phyloP scores from a whole-genome alignment of 225 moss, liverwort and hornwort genomes.

The Marchantia paleacea region DNA sequence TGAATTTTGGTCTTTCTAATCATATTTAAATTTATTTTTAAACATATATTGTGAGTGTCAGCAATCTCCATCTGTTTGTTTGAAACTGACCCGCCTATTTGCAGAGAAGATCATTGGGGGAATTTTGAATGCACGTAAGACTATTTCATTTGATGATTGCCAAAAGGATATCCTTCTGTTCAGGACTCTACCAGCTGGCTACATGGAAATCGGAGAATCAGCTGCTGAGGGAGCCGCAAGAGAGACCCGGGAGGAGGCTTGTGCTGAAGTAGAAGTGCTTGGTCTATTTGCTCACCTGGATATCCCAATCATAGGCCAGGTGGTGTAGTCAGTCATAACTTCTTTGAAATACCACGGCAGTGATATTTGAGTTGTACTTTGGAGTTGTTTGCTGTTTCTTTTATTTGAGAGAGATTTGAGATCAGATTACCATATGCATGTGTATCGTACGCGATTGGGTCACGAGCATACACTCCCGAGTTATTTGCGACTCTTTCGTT shows the following conservation, averaged over 20 bases:
- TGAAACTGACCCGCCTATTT: background rate
- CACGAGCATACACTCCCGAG: background rate
- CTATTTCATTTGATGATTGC: background rate
- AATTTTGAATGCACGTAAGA: background rate
- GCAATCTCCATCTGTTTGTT: too few species aligned
- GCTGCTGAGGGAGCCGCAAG: conserved; percentile 97
- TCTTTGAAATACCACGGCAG: background rate
- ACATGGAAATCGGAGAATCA: conserved; percentile 97
- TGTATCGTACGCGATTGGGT: too few species aligned
- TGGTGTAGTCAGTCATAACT: conserved; percentile 22
- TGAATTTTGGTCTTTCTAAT: too few species aligned
- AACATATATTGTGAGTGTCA: too few species aligned
- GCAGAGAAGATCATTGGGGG: background rate
- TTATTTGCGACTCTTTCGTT: background rate
- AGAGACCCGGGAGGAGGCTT: conserved; percentile 96
- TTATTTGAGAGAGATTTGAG: too few species aligned
- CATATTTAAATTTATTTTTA: too few species aligned
- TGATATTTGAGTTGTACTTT: too few species aligned
- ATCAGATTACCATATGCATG: too few species aligned
- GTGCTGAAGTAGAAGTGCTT: conserved; percentile 77
- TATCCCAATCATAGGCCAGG: conserved; percentile 90
- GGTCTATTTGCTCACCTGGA: conserved; percentile 90
- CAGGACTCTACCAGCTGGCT: conserved; percentile 98
- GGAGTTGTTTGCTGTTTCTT: too few species aligned
- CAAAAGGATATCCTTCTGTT: background rate